Base-by-base conservation (phyloP, 2,329 filamentous ascomycete genomes). In the Fonsecaea nubica region DNA sequence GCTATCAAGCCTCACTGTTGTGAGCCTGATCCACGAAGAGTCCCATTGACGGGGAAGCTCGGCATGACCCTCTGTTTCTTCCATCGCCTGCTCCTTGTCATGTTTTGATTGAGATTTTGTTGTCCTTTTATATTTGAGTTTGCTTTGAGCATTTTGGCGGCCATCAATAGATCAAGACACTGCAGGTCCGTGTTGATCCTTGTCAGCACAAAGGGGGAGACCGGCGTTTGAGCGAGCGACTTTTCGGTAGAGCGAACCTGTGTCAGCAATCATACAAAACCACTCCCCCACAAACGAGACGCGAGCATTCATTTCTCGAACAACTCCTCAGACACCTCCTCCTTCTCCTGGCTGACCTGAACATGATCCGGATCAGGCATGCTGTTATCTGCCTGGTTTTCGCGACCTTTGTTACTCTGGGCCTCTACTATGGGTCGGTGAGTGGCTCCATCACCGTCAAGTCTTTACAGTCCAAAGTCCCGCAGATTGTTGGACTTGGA, bases 401-500 rank as follows among this genome's bases (percentile, higher is more conserved):
- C 9, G 58, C 60, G 32, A 62, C 60, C 53, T 32, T 66, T 18
- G 4, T 66, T 53, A 61, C 35, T 45, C 40, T 68, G 18, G 52
- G 68, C 4, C 3, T 68, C 53, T 70, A 68, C 38, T 70, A 68
- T 53, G 63, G 61, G 45, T 61, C 65, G 9, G 45, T 40, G 35
- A 70, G 63, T 42, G 35, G 57, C 42, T 61, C 60, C 1, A 40
- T 70, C 45, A 68, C 68, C 8, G 50, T 66, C 63, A 58, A 58
- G 18, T 59, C 68, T 38, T 54, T 70, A 48, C 65, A 63, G 15
- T 62, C 55, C 38, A 64, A 33, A 12, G 68, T 71, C 21, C 75
- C 78, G 15, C 78, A 79, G 70, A 72, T 72, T 32, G 70, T 80
- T 36, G 78, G 78, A n/a, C 67, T 80, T 36, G 78, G 78, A 7